Evolutionary conservation across 176 grass and related monocot genomes (phyloP), one percentile per base, ranked within the genome.

Genomic region (Eleusine coracana): DNA sequence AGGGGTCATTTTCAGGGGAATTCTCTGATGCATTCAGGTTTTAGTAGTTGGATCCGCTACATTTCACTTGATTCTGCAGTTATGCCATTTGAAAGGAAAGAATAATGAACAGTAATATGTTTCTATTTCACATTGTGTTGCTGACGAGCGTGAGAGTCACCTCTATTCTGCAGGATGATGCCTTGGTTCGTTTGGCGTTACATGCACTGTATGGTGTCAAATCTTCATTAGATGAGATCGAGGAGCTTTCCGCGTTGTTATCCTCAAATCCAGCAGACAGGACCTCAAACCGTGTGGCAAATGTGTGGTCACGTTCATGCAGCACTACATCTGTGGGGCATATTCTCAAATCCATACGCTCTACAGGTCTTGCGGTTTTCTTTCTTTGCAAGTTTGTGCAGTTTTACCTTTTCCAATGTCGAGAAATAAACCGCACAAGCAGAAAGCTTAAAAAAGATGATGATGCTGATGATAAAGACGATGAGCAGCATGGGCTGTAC

Each of bases 311-410:
- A 78, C 92, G 83, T 70, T 89, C 85, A 63, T 87, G 87, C 56
- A 98, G 93, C 82, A 93, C 87, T 54, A 77, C 71, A 63, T 82
- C 91, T 55, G 63, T 93, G 39, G 89, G 90, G 45, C 86, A 93
- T 66, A 87, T 98, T 80, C 91, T 98, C 80, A 95, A 70, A 90
- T 93, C 89, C 37, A 87, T 90, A 73, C 56, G 78, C 63, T 78
- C 54, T 6, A 83, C 91, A 41, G 96, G 93, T 70, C 77, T 95
- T 66, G 81, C 90, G 61, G 89, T 98, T 50, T 95, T 82, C 79
- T 98, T 95, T 77, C 85, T 98, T 77, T 76, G 87, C 61, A 88
- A 95, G 70, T 98, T 98, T 82, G 78, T 95, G 64, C 82, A 92
- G 49, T 98, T 88, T 80, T 90, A 90, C 81, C 89, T 93, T 80